Conservation (phyloP, 495 filamentous ascomycete genomes). For the Astrothelium subdiscretum region DNA sequence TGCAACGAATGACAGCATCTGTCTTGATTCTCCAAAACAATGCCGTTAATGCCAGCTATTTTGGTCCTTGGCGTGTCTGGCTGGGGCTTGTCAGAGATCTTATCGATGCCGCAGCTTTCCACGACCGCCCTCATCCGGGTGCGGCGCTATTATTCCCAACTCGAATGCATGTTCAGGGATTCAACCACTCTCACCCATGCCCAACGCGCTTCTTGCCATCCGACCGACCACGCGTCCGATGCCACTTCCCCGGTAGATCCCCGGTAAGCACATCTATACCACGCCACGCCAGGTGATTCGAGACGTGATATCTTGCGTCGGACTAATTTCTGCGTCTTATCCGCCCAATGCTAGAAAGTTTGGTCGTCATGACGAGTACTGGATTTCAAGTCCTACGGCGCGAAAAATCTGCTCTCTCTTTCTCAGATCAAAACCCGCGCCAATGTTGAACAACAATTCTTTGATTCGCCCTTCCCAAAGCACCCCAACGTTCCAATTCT, state of each 20-base stretch:
- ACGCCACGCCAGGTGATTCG: background rate
- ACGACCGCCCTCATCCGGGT: background rate
- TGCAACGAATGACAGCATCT: background rate
- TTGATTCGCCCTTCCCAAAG: constrained; percentile 93
- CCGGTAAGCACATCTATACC: background rate
- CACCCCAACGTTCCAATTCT: constrained; percentile 69
- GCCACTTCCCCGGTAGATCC: too few species aligned
- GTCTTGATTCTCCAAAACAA: background rate
- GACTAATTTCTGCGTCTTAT: background rate
- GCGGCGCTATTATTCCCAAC: background rate
- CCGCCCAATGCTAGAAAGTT: background rate
- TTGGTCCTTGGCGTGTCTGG: background rate
- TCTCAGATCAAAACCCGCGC: constrained; percentile 62
- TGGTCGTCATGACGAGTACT: constrained; percentile 50
- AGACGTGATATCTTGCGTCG: background rate
- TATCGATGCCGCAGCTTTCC: background rate
- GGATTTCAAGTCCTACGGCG: constrained; percentile 74
- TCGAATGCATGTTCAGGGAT: background rate
- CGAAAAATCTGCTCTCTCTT: constrained; percentile 56
- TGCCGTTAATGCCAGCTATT: background rate
- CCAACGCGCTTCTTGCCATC: background rate
- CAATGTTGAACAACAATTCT: constrained; percentile 83
- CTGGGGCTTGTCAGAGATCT: constrained; percentile 1
- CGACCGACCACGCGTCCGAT: background rate
- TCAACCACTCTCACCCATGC: background rate